These are phyloP conservation scores for Lactarius akahatsu DNA, from an alignment of 768 basidiomycete species.

Conservation along the genomic window DNA sequence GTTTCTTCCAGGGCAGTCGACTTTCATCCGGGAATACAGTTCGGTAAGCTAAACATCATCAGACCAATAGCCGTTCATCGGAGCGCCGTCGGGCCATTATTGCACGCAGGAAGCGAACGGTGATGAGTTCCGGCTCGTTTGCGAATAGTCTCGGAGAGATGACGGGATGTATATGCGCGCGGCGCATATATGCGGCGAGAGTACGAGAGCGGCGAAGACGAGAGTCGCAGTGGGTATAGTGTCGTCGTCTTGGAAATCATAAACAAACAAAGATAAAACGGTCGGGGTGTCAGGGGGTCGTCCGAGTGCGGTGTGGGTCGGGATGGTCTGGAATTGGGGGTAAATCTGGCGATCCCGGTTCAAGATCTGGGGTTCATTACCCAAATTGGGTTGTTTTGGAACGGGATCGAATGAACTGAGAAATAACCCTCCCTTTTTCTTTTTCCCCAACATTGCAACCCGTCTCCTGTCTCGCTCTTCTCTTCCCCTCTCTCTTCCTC, in stretches of 20 bases:
- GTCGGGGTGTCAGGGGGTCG: not conserved
- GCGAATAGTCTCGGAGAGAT: not conserved
- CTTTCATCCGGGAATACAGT: not conserved
- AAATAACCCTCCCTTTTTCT: not conserved
- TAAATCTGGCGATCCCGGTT: conserved; percentile 23
- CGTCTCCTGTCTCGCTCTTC: not conserved
- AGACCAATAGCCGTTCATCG: not conserved
- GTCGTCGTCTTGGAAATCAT: not conserved
- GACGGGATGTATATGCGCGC: not conserved
- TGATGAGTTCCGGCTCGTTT: not conserved
- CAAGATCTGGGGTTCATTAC: conserved; percentile 27
- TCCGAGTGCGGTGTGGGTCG: not conserved
- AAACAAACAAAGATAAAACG: too few species aligned
- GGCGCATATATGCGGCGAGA: not conserved
- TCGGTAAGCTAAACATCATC: not conserved
- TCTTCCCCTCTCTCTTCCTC: not conserved
- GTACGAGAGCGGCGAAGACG: not conserved
- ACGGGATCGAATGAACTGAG: not conserved
- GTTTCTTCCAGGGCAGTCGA: not conserved
- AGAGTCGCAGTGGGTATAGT: too few species aligned
- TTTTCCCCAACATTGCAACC: not conserved
- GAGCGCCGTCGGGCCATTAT: not conserved
- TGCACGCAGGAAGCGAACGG: not conserved
- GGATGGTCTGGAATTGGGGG: conserved; percentile 1
- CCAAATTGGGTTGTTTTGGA: conserved; percentile 6